phyloP scores from a whole-genome alignment of 768 basidiomycete species.

The Lactifluus pinguis region DNA sequence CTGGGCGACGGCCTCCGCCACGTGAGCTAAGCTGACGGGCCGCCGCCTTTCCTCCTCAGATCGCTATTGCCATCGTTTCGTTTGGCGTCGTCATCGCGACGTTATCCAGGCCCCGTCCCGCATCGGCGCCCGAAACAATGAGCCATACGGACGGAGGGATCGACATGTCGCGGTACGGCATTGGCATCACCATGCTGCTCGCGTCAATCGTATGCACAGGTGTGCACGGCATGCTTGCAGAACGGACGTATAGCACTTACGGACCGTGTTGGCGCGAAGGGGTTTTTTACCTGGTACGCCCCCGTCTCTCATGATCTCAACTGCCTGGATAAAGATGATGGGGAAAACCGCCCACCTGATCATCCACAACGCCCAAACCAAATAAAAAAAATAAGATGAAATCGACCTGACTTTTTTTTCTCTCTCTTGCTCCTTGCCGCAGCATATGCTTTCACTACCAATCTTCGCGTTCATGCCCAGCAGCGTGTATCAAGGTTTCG shows the following conservation, averaged over 20 bases:
- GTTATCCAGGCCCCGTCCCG: constrained; percentile 37
- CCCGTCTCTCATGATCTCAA: neutral
- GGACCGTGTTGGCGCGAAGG: constrained; percentile 79
- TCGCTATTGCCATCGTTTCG: constrained; percentile 59
- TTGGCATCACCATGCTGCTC: constrained; percentile 63
- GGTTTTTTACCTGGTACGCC: constrained; percentile 69
- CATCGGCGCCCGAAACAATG: too few relatives aligned
- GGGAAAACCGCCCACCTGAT: neutral
- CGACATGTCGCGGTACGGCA: constrained; percentile 36
- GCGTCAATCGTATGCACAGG: constrained; percentile 60
- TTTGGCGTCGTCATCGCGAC: constrained; percentile 66
- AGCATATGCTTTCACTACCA: constrained; percentile 79
- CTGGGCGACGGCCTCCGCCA: neutral
- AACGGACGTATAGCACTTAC: constrained; percentile 61
- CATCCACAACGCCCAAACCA: neutral
- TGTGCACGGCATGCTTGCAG: constrained; percentile 64
- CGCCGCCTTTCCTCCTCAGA: constrained; percentile 28
- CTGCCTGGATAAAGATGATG: neutral
- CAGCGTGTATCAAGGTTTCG: constrained; percentile 47
- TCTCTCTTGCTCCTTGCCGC: neutral
- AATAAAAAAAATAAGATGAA: neutral
- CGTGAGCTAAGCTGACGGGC: neutral
- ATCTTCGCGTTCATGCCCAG: constrained; percentile 54
- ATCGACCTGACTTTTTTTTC: neutral
- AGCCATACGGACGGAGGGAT: neutral